Evolutionary conservation across 2,329 filamentous ascomycete genomes (phyloP).

Genomic region (Tolypocladium sp.): DNA sequence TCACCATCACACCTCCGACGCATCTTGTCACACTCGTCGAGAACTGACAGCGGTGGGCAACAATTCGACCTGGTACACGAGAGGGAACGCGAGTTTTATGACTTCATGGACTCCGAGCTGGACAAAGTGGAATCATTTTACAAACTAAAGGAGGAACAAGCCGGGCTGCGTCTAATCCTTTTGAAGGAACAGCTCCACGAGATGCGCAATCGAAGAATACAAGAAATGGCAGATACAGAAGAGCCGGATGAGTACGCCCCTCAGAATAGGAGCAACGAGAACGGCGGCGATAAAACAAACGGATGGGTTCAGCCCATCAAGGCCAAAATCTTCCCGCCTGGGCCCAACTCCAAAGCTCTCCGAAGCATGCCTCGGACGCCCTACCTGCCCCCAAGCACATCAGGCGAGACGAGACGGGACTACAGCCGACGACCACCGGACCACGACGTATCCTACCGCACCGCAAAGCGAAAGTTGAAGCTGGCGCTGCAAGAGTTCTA

Average conservation of each 20-base stretch:
- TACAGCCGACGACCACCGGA: conserved; percentile 39
- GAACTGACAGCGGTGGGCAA: conserved; percentile 33
- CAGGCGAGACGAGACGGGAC: conserved; percentile 30
- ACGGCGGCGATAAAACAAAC: conserved; percentile 17
- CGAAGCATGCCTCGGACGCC: conserved; percentile 45
- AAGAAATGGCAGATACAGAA: conserved; percentile 51
- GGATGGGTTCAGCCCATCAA: conserved; percentile 46
- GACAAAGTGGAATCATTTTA: conserved; percentile 93
- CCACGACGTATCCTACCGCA: conserved; percentile 66
- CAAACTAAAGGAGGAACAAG: conserved; percentile 77
- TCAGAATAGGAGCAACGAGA: conserved; percentile 12
- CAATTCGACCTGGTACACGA: conserved; percentile 55
- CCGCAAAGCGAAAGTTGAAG: conserved; percentile 87
- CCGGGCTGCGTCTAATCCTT: conserved; percentile 58
- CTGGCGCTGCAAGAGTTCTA: conserved; percentile 89
- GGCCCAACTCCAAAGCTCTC: conserved; percentile 52
- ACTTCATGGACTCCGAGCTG: conserved; percentile 74
- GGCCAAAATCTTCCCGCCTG: conserved; percentile 43
- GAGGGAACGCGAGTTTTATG: conserved; percentile 76
- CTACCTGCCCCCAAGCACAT: conserved; percentile 19
- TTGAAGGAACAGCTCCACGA: conserved; percentile 82
- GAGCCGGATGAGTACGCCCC: conserved; percentile 17
- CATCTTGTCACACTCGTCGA: conserved; percentile 24
- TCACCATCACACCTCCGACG: conserved; percentile 23
- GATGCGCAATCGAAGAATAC: conserved; percentile 76